Conservation (phyloP, 768 basidiomycete species). For the Amanita exitialis region DNA sequence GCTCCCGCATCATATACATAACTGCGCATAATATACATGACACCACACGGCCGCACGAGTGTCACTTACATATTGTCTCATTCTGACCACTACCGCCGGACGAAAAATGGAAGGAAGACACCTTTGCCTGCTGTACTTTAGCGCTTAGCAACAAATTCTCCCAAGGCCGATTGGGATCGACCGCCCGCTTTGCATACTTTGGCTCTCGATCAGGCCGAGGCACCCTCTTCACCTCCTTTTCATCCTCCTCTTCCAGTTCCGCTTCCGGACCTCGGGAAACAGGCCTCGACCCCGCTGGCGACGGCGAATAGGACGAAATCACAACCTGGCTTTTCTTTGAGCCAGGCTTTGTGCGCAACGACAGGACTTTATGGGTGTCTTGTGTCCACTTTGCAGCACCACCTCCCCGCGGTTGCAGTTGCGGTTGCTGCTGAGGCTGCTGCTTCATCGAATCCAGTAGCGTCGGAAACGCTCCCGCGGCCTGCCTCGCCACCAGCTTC, state of each 20-base stretch:
- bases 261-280: constrained; percentile 15
- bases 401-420: not conserved
- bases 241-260: constrained; percentile 10
- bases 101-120: too few species aligned
- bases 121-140: too few species aligned
- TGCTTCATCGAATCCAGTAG: constrained; percentile 20
- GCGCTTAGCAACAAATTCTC: constrained; percentile 24
- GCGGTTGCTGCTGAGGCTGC: not conserved
- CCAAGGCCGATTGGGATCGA: constrained; percentile 30
- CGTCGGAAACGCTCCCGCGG: constrained; percentile 54
- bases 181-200: constrained; percentile 18
- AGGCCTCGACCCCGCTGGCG: constrained; percentile 25
- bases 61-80: too few species aligned
- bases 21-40: too few species aligned
- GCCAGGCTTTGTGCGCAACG: constrained; percentile 25
- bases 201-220: constrained; percentile 27
- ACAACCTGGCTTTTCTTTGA: constrained; percentile 33
- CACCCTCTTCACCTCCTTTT: constrained; percentile 24
- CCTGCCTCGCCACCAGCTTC: constrained; percentile 35
- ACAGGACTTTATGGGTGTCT: constrained; percentile 48
- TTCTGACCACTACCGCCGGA: too few species aligned
- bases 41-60: too few species aligned
- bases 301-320: constrained; percentile 42
- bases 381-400: not conserved
- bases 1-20: too few species aligned